Evolutionary conservation across 208 protist species (phyloP).

Genomic region (Trichomonas vaginalis): DNA sequence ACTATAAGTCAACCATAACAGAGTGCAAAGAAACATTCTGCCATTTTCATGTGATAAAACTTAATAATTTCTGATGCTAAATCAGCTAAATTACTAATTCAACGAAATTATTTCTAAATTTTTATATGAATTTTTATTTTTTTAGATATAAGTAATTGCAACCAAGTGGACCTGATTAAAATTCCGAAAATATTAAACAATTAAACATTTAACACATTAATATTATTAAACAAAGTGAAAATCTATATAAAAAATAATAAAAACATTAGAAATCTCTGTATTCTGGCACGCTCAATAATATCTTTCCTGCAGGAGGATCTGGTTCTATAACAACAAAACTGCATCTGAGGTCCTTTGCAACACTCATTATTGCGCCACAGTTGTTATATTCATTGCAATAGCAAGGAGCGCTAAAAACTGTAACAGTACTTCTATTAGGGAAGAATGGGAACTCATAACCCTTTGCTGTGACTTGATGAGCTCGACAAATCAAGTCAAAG

Average conservation of each 20-base stretch:
- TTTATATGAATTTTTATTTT: no score
- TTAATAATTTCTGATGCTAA: no score
- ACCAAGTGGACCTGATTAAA: no score
- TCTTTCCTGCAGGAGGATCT: not conserved
- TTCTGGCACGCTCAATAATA: not conserved
- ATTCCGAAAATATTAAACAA: no score
- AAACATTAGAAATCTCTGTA: not conserved
- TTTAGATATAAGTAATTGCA: no score
- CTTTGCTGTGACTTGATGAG: conserved; percentile 72
- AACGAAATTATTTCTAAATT: no score
- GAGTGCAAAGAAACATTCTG: no score
- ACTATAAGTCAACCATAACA: no score
- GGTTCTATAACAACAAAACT: conserved; percentile 35
- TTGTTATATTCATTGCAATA: conserved; percentile 99
- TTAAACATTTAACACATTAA: no score
- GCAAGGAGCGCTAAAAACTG: conserved; percentile 97
- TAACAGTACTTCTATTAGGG: conserved; percentile 89
- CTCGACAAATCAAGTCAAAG: conserved; percentile 94
- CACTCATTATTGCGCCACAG: conserved; percentile 73
- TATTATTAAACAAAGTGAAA: no score
- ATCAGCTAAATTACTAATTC: no score
- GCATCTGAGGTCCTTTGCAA: conserved; percentile 46
- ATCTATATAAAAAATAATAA: not conserved
- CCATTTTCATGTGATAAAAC: no score
- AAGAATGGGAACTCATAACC: conserved; percentile 89